Evolutionary conservation across 2,329 filamentous ascomycete species (phyloP), one percentile per base, ranked within the genome.

Genomic region (Emergomyces africanus): DNA sequence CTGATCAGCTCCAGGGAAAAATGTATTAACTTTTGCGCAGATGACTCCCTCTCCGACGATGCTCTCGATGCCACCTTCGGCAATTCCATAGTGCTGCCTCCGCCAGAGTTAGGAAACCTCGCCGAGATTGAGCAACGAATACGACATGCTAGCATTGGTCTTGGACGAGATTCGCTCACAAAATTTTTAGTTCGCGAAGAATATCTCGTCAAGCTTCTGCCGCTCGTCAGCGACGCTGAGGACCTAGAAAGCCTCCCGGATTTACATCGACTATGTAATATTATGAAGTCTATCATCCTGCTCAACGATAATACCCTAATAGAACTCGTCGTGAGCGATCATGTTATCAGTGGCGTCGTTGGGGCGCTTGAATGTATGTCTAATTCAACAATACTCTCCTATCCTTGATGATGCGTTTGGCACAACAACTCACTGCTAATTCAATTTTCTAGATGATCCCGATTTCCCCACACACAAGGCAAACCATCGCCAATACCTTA

Each of bases 401-500:
- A 23, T 0, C 20, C 41, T 54, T 56, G 14, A 48, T 10, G 12
- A 28, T 37, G 42, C 59, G 33, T 64, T 35, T 51, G 53, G 51
- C 62, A 49, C 49, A 50, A 30, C 30, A 57, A 63, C 73, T 77
- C 63, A 78, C 68, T 33, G 14, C 30, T 37, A 35, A 44, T 6
- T 18, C 18, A 54, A 41, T 49, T 39, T 57, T 60, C 53, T 65
- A 83, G 81, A 97, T 75, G 94, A 99, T 68, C 92, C 94, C 0
- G 94, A 99, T 73, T 99, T 97, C 67, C 94, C 94, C 6, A 90
- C 87, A 61, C 94, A 97, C 79, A 97, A 96, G 72, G 92, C 94
- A 28, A 97, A 97, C 69, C 94, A 99, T 71, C 85, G 94, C 60
- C 89, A 94, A 69, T 99, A 95, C 79, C 80, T 99, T 58, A 85